phyloP scores from a whole-genome alignment of 305 asterid genomes.

The Lippia alba region DNA sequence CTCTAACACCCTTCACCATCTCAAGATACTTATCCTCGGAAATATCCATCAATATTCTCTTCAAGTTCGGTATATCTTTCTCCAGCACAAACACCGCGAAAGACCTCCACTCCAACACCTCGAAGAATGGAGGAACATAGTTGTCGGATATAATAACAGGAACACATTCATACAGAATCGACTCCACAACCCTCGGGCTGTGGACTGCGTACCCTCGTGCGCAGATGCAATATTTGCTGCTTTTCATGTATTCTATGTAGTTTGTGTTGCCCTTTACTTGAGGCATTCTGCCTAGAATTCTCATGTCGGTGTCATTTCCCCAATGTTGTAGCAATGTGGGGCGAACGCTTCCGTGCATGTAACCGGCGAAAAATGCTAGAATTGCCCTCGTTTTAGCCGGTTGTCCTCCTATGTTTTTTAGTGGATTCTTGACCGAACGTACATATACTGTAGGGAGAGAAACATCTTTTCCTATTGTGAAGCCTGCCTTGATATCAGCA shows the following conservation, averaged over 20 bases:
- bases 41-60: conserved; percentile 46
- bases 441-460: conserved; percentile 51
- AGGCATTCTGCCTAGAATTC: conserved; percentile 42
- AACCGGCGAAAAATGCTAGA: conserved; percentile 56
- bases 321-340: conserved; percentile 49
- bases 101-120: conserved; percentile 53
- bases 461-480: conserved; percentile 50
- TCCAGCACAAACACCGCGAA: conserved; percentile 53
- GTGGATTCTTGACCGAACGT: conserved; percentile 38
- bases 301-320: conserved; percentile 60
- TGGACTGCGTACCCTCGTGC: conserved; percentile 61
- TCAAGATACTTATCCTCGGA: conserved; percentile 43
- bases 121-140: conserved; percentile 60
- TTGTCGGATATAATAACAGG: conserved; percentile 63
- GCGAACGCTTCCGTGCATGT: conserved; percentile 52
- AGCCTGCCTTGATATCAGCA: conserved; percentile 47
- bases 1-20: conserved; percentile 48
- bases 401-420: conserved; percentile 45
- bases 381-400: conserved; percentile 31
- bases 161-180: conserved; percentile 57
- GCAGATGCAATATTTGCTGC: conserved; percentile 63
- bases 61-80: conserved; percentile 51
- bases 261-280: conserved; percentile 43
- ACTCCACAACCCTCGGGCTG: conserved; percentile 69
- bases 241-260: conserved; percentile 55